A percentile compares a stretch with the other conserved stretches of the same genome.
Evolutionary conservation across 768 basidiomycete genomes (phyloP).

Genomic region (Suillus subalutaceus): DNA sequence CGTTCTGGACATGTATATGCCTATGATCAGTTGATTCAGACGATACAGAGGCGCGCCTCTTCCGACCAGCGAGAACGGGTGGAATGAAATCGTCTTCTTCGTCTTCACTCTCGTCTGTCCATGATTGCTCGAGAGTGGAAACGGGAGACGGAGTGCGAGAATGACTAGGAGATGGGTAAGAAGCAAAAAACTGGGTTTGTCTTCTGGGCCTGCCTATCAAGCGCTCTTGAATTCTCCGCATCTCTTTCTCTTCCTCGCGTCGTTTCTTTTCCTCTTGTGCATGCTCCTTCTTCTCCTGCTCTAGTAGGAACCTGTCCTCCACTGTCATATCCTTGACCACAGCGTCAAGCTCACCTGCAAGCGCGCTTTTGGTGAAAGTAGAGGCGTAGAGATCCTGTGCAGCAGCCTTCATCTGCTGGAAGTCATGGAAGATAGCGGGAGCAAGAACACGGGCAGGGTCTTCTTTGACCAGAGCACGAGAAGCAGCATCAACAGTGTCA

Average conservation of each 20-base stretch:
- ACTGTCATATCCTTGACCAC: conserved; percentile 34
- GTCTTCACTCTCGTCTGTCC: conserved; percentile 19
- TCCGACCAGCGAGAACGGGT: conserved; percentile 22
- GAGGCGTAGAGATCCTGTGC: conserved; percentile 35
- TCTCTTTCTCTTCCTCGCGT: conserved; percentile 11
- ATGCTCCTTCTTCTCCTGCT: conserved; percentile 18
- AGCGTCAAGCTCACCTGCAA: conserved; percentile 32
- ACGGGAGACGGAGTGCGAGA: conserved; percentile 15
- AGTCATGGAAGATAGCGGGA: conserved; percentile 23
- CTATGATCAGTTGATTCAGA: not conserved
- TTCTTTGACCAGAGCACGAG: conserved; percentile 25
- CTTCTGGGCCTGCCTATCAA: conserved; percentile 5
- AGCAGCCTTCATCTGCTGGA: conserved; percentile 29
- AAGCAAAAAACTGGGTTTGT: not conserved
- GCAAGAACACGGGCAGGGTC: conserved; percentile 16
- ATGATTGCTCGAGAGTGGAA: conserved; percentile 11
- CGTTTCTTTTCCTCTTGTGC: conserved; percentile 9
- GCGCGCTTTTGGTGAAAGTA: conserved; percentile 27
- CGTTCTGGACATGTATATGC: not conserved
- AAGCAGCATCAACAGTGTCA: conserved; percentile 31
- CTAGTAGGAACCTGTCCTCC: not conserved
- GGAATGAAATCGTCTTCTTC: conserved; percentile 17
- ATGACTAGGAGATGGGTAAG: conserved; percentile 22
- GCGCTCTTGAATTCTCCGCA: conserved; percentile 5
- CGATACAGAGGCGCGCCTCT: conserved; percentile 18